Evolutionary conservation across 345 rosid genomes (phyloP).

Genomic region (Hibiscus tridactylites): DNA sequence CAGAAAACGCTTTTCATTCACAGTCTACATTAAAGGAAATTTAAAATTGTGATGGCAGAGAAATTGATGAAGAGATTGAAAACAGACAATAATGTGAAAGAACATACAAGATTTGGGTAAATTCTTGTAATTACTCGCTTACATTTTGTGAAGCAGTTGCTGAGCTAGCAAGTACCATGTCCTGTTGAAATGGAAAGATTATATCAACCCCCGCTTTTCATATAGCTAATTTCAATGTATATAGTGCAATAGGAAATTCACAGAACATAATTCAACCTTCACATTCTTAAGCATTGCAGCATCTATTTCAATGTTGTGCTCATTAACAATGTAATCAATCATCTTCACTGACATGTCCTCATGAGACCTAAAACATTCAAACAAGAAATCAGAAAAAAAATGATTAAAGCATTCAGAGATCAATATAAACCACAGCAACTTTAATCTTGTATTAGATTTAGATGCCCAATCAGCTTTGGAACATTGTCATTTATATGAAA

Average conservation of each 20-base stretch:
- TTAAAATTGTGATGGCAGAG: background rate
- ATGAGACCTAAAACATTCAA: constrained; percentile 41
- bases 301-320: constrained; percentile 55
- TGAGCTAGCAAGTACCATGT: constrained; percentile 53
- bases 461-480: background rate
- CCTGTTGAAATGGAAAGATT: constrained; percentile 29
- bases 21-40: constrained; percentile 24
- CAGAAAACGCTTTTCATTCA: constrained; percentile 43
- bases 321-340: constrained; percentile 54
- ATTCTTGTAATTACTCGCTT: constrained; percentile 8
- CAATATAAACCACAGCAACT: background rate
- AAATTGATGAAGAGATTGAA: background rate
- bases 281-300: constrained; percentile 38
- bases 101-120: background rate
- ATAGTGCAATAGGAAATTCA: background rate
- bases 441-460: background rate
- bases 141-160: constrained; percentile 34
- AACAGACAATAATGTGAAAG: background rate
- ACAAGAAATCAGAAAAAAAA: background rate
- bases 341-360: constrained; percentile 56
- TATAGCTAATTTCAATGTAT: background rate
- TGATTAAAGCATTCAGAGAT: background rate
- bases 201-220: background rate
- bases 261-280: constrained; percentile 31
- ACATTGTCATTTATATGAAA: background rate